Base-by-base conservation (phyloP, 2,329 filamentous ascomycete genomes). In the Sclerotinia subarctica region DNA sequence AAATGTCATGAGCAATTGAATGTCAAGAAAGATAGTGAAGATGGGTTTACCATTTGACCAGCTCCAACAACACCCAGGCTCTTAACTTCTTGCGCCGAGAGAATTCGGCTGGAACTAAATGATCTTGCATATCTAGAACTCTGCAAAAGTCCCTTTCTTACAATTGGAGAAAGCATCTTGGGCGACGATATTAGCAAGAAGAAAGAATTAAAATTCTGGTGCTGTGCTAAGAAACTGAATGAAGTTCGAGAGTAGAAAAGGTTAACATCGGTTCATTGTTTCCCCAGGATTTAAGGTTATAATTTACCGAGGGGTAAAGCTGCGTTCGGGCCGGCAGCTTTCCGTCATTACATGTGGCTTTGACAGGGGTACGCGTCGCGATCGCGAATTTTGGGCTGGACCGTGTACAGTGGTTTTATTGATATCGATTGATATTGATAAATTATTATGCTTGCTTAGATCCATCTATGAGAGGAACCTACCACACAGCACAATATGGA, bases 61-160 rank as follows among this genome's bases (percentile, higher is more conserved):
- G 94, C 94, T 73, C 95, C 95, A 76, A 99, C 85, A 62, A 99
- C 94, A 76, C 94, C 95, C 53, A 99, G 82, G 73, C 87, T 90
- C 82, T 94, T 96, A 70, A 99, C 89, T 76, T 94, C 88, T 67
- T 89, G 87, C 70, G 87, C 87, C 74, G 82, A 77, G 54, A 85
- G 83, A 57, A 83, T 81, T 56, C 87, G 80, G 51, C 86, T 88
- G 46, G 88, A 88, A 82, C 90, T 94, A 81, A 96, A 96, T 75
- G 79, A 80, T 75, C 90, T 74, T 29, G 74, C 65, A 64, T 75
- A 64, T 64, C 70, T 74, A 29, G 66, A 59, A 62, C 69, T 69
- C 54, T 72, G 73, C 29, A 73, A 35, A 38, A 75, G 29, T 35
- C 72, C 73, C 52, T 71, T 70, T 72, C 72, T 71, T 47, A 75